Base-by-base conservation (phyloP, 768 basidiomycete genomes). In the Boletus rubroflammeus region DNA sequence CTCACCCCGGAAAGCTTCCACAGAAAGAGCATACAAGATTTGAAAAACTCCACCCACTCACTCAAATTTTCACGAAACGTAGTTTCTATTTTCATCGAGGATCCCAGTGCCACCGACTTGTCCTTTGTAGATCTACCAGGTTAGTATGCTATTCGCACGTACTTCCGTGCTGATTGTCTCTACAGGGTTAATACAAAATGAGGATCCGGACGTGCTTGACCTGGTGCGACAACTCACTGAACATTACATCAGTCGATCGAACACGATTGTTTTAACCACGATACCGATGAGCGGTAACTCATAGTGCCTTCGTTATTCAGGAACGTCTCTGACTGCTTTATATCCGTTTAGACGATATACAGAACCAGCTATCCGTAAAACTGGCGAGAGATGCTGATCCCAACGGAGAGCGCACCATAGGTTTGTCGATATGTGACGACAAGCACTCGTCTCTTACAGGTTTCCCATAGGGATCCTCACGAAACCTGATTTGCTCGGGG, bases 221-320 rank as follows among this genome's bases (percentile, higher is more conserved):
- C 65, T 84, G 7, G 78, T 89, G 21, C 68, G 70, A 29, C 51
- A 73, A 21, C 68, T 88, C 5, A 82, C 80, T 0, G 74, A 73
- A 32, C 61, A 65, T 3, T 74, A 82, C 47, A 82, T 86, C 56
- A 47, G 40, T 6, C 68, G 68, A n/a, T 55, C 69, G 8, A 84
- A 85, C 45, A 81, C 82, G 0, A 63, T 90, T 11, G 83, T 89
- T 50, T 74, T 90, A 1, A 78, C 87, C 0, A 80, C 84, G 0
- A 79, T 88, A 50, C 84, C 87, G 0, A 83, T 85, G 76, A 80
- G 72, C 46, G 85, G 86, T 84, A 55, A 54, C 64, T 34, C 60
- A 19, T 15, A 25, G 6, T 14, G 0, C 31, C 13, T 32, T 47
- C 13, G 3, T 50, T 14, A 6, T 15, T 38, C 13, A 28, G 9